Base-by-base conservation (phyloP, 805 yeast species). In the Candida wancherniae region DNA sequence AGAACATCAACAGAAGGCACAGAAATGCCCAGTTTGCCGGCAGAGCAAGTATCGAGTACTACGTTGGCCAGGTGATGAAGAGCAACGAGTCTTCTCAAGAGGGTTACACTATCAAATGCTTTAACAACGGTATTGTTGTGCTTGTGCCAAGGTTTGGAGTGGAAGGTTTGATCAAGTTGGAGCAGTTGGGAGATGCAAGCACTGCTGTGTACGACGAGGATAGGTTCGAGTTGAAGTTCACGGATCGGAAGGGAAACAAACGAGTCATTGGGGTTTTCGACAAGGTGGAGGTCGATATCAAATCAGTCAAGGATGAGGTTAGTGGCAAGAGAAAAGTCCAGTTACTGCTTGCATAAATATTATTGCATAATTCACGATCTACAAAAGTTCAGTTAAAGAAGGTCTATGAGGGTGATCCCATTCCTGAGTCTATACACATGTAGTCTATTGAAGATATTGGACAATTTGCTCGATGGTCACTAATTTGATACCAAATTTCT, bases 21-120 rank as follows among this genome's bases (percentile, higher is more conserved):
- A 77, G 98, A 60, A 92, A 92, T 55, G 98, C 98, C 0, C 99
- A 92, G 61, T 84, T 90, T 67, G 99, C 99, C 2, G 99, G 98
- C 22, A 75, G 99, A 54, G 97, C 98, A 13, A 84, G 95, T 54
- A 85, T 92, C 39, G 98, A 92, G 57, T 92, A 92, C 61, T 92
- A 85, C 51, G 98, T 92, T 29, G 99, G 99, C 6, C 97, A 92
- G 63, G 96, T 90, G 24, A 83, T 92, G 84, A 84, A 85, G 55
- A 80, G 79, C 52, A 80, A 79, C 47, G 87, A 84, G 50, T 67
- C 82, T 21, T 67, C 68, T 10, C 94, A 85, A 54, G 87, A 85
- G 42, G 98, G 97, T 7, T 88, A 85, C 48, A 80, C 88, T 17
- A 87, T 90, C 51, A 84, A 85, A 55, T 92, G 92, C 17, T 88